Evolutionary conservation across 495 filamentous ascomycete genomes (phyloP).

Genomic region (Trichoderma orchidacearum): DNA sequence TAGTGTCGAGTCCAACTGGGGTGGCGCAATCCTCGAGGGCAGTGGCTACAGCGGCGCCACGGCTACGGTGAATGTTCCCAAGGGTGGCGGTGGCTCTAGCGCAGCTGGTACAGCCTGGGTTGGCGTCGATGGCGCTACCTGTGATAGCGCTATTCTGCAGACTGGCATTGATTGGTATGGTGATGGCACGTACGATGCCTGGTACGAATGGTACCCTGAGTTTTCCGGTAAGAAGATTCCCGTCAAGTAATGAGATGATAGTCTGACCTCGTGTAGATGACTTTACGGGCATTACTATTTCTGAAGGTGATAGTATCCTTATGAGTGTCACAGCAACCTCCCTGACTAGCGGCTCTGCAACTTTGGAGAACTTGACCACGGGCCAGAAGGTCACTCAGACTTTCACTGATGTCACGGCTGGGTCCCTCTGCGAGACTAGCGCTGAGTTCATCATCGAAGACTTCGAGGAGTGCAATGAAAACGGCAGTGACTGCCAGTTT

Average conservation of each 20-base stretch:
- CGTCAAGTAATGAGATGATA: too few relatives aligned
- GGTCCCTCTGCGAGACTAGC: slow-evolving; percentile 29
- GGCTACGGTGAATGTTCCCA: slow-evolving; percentile 31
- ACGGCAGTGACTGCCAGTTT: slow-evolving; percentile 24
- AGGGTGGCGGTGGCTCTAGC: slow-evolving; percentile 3
- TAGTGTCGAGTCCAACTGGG: slow-evolving; percentile 24
- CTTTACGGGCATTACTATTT: slow-evolving; percentile 32
- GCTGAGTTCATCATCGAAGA: slow-evolving; percentile 59
- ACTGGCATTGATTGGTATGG: slow-evolving; percentile 47
- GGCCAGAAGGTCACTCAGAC: slow-evolving; percentile 40
- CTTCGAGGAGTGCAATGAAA: slow-evolving; percentile 14
- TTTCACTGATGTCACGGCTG: slow-evolving; percentile 14
- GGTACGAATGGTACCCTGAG: slow-evolving; percentile 55
- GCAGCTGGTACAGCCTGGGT: slow-evolving; percentile 42
- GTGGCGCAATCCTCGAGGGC: slow-evolving; percentile 28
- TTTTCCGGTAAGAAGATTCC: background rate
- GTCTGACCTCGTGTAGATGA: slow-evolving; percentile 11
- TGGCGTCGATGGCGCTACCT: slow-evolving; percentile 47
- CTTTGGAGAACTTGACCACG: slow-evolving; percentile 39
- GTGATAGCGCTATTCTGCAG: slow-evolving; percentile 42
- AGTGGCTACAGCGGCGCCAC: slow-evolving; percentile 30
- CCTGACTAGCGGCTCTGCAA: slow-evolving; percentile 34
- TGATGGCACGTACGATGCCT: slow-evolving; percentile 33
- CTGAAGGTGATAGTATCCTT: slow-evolving; percentile 40
- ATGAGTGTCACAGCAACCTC: slow-evolving; percentile 36